These are phyloP conservation scores for Geotrichum phurueaensis DNA, from an alignment of 1,139 yeast genomes.

Conservation along the genomic window DNA sequence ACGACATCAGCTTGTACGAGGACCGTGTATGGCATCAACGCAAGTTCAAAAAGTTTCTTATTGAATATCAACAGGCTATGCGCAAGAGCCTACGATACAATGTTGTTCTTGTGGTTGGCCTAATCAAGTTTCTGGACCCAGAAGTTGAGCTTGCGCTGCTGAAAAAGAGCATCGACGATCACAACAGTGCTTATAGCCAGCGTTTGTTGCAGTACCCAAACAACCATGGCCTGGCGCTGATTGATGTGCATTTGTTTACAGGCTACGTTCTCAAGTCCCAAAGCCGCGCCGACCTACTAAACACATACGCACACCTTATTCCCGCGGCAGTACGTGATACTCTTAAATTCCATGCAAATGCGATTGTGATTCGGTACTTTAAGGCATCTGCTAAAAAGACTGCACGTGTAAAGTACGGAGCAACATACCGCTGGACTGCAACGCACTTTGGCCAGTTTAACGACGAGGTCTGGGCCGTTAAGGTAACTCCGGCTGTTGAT, in stretches of 20 bases:
- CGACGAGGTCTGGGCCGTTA: slow-evolving; percentile 27
- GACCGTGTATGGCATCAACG: slow-evolving; percentile 39
- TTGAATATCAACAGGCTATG: slow-evolving; percentile 28
- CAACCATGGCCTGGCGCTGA: background rate
- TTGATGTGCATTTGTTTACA: slow-evolving; percentile 11
- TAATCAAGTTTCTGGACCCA: slow-evolving; percentile 32
- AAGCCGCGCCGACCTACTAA: slow-evolving; percentile 9
- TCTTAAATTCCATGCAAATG: slow-evolving; percentile 13
- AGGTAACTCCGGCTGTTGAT: slow-evolving; percentile 23
- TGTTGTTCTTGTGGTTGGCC: slow-evolving; percentile 31
- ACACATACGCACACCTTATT: background rate
- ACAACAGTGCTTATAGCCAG: slow-evolving; percentile 27
- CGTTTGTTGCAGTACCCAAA: background rate
- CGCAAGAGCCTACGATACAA: slow-evolving; percentile 26
- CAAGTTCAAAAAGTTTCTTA: slow-evolving; percentile 34
- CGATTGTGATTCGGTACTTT: slow-evolving; percentile 10
- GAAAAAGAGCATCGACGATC: slow-evolving; percentile 30
- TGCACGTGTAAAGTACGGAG: slow-evolving; percentile 3
- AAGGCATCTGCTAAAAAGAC: slow-evolving; percentile 7
- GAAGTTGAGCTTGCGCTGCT: slow-evolving; percentile 31
- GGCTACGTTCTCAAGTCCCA: slow-evolving; percentile 12
- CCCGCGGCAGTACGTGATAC: background rate
- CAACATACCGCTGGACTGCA: slow-evolving; percentile 25
- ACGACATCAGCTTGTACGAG: slow-evolving; percentile 39
- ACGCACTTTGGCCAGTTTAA: slow-evolving; percentile 27